These are phyloP conservation scores for Immersiella caudata DNA, from an alignment of 495 filamentous ascomycete genomes.

Conservation along the genomic window DNA sequence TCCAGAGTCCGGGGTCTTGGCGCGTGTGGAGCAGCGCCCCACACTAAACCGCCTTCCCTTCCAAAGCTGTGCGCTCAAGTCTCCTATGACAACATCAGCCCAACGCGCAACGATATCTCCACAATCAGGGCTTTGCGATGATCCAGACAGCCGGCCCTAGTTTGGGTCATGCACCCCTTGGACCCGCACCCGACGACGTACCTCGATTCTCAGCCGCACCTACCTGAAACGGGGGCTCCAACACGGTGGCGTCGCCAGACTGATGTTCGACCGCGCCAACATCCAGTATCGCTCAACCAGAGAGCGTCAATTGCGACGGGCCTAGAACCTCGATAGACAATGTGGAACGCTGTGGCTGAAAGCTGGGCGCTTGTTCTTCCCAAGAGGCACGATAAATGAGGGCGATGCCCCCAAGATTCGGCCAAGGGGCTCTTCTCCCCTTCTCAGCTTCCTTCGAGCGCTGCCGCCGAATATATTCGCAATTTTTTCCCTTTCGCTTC, in stretches of 20 bases:
- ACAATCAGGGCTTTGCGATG: neutral
- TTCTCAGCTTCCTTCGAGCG: neutral
- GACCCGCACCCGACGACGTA: neutral
- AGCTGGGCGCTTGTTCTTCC: neutral
- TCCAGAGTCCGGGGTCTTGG: too few species aligned
- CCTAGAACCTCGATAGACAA: neutral
- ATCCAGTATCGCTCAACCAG: neutral
- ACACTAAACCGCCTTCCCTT: too few species aligned
- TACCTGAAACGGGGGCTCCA: constrained; percentile 13
- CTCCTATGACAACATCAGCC: too few species aligned
- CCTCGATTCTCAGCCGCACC: neutral
- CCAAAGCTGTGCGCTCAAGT: too few species aligned
- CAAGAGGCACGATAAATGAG: too few species aligned
- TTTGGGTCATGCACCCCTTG: neutral
- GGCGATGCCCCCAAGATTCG: neutral
- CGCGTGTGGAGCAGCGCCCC: too few species aligned
- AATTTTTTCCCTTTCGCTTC: neutral
- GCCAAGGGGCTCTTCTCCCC: neutral
- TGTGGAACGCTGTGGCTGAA: constrained; percentile 7
- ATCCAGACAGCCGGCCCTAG: neutral
- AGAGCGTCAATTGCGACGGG: neutral
- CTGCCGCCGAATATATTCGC: neutral
- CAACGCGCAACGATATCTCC: too few species aligned
- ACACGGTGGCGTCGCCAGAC: constrained; percentile 1
- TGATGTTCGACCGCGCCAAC: neutral